phyloP scores from a whole-genome alignment of 352 stramenopile genomes.

The Phytopythium delawarense region DNA sequence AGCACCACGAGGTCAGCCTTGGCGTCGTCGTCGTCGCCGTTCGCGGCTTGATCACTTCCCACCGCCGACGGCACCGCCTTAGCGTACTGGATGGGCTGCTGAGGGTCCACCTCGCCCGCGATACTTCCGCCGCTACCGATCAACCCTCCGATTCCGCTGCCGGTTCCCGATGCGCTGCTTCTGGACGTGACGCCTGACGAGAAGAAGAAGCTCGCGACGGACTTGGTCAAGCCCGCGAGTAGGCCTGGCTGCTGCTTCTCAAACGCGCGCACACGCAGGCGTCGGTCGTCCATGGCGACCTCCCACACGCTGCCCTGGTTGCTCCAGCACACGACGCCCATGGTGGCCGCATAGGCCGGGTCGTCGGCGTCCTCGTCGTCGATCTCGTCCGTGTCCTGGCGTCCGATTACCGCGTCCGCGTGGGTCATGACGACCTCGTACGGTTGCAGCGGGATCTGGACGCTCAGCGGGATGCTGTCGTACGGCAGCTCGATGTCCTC shows the following conservation, averaged over 20 bases:
- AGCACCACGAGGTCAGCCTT: slow-evolving; percentile 61
- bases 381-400: slow-evolving; percentile 2
- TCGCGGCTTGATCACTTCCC: slow-evolving; percentile 4
- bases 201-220: slow-evolving; percentile 79
- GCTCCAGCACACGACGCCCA: slow-evolving; percentile 75
- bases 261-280: slow-evolving; percentile 70
- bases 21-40: slow-evolving; percentile 22
- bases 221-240: slow-evolving; percentile 64
- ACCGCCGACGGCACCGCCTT: slow-evolving; percentile 34
- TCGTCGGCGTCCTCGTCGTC: slow-evolving; percentile 5
- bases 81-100: slow-evolving; percentile 51
- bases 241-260: slow-evolving; percentile 67
- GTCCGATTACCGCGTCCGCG: slow-evolving; percentile 24
- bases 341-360: slow-evolving; percentile 7
- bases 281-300: slow-evolving; percentile 69
- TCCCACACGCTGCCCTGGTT: slow-evolving; percentile 79
- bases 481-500: slow-evolving; percentile 78
- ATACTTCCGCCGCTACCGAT: not conserved
- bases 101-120: slow-evolving; percentile 34
- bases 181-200: slow-evolving; percentile 27
- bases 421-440: slow-evolving; percentile 51
- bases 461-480: slow-evolving; percentile 67
- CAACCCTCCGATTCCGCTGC: not conserved
- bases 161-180: slow-evolving; percentile 8
- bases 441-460: slow-evolving; percentile 65